Evolutionary conservation across 495 filamentous ascomycete genomes (phyloP).

Genomic region (Hypoxylon intermedium): DNA sequence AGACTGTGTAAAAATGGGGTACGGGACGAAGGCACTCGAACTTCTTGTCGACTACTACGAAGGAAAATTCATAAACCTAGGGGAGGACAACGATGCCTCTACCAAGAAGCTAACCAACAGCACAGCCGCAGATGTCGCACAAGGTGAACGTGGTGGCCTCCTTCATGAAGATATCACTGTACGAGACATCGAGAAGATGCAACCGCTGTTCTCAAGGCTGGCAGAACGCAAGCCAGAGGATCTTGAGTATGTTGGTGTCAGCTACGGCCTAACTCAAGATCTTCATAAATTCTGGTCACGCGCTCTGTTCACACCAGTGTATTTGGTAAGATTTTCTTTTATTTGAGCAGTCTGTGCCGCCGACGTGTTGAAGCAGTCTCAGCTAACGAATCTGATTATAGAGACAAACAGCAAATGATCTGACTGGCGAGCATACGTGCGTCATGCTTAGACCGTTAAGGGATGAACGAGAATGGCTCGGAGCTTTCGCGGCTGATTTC

Average conservation of each 20-base stretch:
- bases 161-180: conserved; percentile 89
- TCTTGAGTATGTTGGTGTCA: conserved; percentile 94
- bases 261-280: conserved; percentile 85
- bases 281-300: conserved; percentile 97
- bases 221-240: conserved; percentile 79
- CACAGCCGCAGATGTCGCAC: neutral
- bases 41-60: conserved; percentile 92
- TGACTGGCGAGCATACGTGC: conserved; percentile 97
- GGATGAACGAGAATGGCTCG: conserved; percentile 79
- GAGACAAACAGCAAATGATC: conserved; percentile 92
- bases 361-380: neutral
- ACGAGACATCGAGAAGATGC: conserved; percentile 88
- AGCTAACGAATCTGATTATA: conserved; percentile 20
- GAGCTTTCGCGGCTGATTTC: conserved; percentile 90
- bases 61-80: conserved; percentile 85
- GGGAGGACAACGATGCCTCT: conserved; percentile 43
- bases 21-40: conserved; percentile 85
- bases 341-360: too few species aligned
- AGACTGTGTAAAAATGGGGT: conserved; percentile 89
- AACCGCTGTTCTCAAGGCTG: conserved; percentile 89
- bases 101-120: neutral
- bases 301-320: conserved; percentile 83
- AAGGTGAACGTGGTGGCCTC: conserved; percentile 59
- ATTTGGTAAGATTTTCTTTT: conserved; percentile 62
- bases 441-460: conserved; percentile 90